phyloP scores from a whole-genome alignment of 345 rosid species.

The Eucalyptus tenuipes region DNA sequence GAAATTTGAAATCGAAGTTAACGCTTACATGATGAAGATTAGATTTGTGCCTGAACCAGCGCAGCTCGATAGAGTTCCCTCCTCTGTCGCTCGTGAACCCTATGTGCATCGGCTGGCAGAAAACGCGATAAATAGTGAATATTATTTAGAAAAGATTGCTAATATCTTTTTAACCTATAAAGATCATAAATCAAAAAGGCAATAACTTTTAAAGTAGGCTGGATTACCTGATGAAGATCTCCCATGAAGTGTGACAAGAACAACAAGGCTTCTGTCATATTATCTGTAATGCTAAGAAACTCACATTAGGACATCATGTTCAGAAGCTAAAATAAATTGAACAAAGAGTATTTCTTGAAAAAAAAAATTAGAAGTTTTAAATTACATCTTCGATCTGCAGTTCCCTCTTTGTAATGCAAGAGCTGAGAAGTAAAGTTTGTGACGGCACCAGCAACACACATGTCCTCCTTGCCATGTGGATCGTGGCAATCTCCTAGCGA shows the following conservation, averaged over 20 bases:
- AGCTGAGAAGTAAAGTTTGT: slow-evolving; percentile 91
- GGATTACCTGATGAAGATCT: slow-evolving; percentile 74
- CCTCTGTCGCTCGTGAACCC: slow-evolving; percentile 83
- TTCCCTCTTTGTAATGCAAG: slow-evolving; percentile 66
- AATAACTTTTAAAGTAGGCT: neutral
- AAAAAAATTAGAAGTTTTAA: neutral
- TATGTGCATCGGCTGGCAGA: slow-evolving; percentile 71
- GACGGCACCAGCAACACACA: slow-evolving; percentile 85
- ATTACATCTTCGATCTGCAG: slow-evolving; percentile 79
- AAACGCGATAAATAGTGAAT: neutral
- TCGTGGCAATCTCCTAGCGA: slow-evolving; percentile 81
- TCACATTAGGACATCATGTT: neutral
- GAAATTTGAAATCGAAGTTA: neutral
- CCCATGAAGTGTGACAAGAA: slow-evolving; percentile 95
- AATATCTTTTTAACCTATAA: neutral
- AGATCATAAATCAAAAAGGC: neutral
- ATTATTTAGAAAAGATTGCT: neutral
- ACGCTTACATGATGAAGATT: slow-evolving; percentile 77
- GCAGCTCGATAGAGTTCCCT: slow-evolving; percentile 73
- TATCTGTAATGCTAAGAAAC: slow-evolving; percentile 30
- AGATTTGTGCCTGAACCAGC: slow-evolving; percentile 86
- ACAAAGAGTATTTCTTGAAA: neutral
- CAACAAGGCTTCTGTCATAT: slow-evolving; percentile 84
- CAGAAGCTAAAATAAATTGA: neutral
- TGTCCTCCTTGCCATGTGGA: slow-evolving; percentile 33